Base-by-base conservation (phyloP, 2,329 filamentous ascomycete species). In the Nectriaceae sp. region DNA sequence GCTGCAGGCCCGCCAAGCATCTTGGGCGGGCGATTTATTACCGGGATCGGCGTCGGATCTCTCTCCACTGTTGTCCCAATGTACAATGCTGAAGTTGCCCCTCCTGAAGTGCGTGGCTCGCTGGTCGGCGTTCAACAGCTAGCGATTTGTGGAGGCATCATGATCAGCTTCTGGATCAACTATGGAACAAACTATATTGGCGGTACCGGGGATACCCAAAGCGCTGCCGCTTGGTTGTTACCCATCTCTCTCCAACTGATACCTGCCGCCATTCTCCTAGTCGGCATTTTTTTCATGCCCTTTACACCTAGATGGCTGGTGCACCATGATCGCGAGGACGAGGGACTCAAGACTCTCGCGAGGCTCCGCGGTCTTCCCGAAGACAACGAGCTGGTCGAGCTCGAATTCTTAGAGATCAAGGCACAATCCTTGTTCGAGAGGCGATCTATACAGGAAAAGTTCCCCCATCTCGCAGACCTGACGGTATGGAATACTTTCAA, bases 331-430 rank as follows among this genome's bases (percentile, higher is more conserved):
- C 83, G 87, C 29, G 87, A 91, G 60, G 76, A 76, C 0, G 88
- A 92, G 64, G 86, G 85, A 0, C 79, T 81, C n/a, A 65, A 65
- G 10, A 82, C 84, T 1, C 75, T 93, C 1, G 81, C 87, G 0
- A 74, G 65, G 42, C 80, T 93, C 3, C 83, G 89, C 20, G 77
- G 75, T 4, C 76, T 89, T 0, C 65, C 80, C 0, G 63, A 71
- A 13, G 79, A 87, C 54, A 78, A 90, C 61, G 83, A 89, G 47
- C 76, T 89, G 0, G 80, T 92, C 33, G 79, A 87, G 54, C 75
- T 90, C 2, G 89, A 93, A 61, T 90, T 87, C 62, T 78, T 90
- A n/a, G 89, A 93, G 65, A 92, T 93, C 70, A 89, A 89, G 66
- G 87, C 88, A 0, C 86, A 90, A 65, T 85, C 83, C 0, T 66